Base-by-base conservation (phyloP, 345 rosid species). In the Eucalyptus lansdowneana region DNA sequence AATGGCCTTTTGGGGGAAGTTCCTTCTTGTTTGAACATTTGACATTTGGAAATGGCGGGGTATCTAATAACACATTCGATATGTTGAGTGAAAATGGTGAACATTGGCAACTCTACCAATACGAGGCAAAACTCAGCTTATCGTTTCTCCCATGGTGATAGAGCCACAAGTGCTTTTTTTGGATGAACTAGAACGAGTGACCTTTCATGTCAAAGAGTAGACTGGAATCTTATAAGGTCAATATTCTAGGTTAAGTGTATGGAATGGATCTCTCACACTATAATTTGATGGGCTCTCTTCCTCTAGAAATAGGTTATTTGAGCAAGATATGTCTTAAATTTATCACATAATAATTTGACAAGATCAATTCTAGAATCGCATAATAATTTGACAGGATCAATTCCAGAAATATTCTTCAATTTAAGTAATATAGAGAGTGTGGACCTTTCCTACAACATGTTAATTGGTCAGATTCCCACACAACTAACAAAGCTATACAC, bases 401-500 rank as follows among this genome's bases (percentile, higher is more conserved):
- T 94, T 56, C 95, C 93, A n/a, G 3, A 8, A 12, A 91, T 90
- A 25, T 89, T 94, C 83, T 92, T 91, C 42, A 67, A 88, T 16
- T 14, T 92, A 8, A 34, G 29, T 9, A 34, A 91, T 29, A 17
- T 93, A 7, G 93, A 94, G 86, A 92, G 93, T 16, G 62, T 93
- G 76, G 94, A 91, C 60, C 90, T 90, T 69, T 94, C 91, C 2
- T 86, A 42, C 89, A 90, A 93, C 90, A 54, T 50, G 44, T 91
- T 93, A 87, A 42, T 3, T 0, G 92, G 91, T 4, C 7, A 37
- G 37, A 90, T 92, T n/a, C 93, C 94, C 50, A 60, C 90, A 1
- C 27, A 87, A 9, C 67, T 93, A 42, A 42, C 60, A 8, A 45
- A 88, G 37, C 53, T 92, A 34, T 13, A 87, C 25, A 49, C 37